A percentile compares a stretch with the other conserved stretches of the same genome.
These are phyloP conservation scores for Fusarium sp. DNA, from an alignment of 2,329 filamentous ascomycete species.

Conservation along the genomic window DNA sequence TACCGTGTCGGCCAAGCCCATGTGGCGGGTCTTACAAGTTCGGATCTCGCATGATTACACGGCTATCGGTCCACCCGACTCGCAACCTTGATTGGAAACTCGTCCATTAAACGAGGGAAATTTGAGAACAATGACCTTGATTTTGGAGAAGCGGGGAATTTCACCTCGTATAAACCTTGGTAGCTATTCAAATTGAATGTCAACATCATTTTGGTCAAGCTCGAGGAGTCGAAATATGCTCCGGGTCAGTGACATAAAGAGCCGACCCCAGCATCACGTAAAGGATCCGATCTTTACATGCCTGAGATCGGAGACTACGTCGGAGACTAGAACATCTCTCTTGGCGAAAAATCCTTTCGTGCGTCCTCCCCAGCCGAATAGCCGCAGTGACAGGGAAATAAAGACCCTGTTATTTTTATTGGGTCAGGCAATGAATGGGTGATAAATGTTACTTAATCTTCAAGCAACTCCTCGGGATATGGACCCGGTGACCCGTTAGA, in stretches of 20 bases:
- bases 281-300: neutral
- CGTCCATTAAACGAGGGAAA: too few relatives aligned
- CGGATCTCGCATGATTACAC: neutral
- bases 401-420: neutral
- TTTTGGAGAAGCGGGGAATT: accelerated
- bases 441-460: neutral
- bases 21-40: neutral
- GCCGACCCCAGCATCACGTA: neutral
- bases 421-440: neutral
- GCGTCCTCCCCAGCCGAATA: neutral
- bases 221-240: neutral
- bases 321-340: neutral
- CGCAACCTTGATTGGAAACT: too few relatives aligned
- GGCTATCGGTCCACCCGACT: neutral
- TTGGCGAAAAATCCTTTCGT: neutral
- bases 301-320: neutral
- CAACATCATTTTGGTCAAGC: neutral
- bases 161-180: neutral
- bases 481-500: neutral
- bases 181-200: neutral
- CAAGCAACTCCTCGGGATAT: neutral
- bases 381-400: neutral
- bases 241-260: neutral
- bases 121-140: neutral
- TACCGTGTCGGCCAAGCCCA: neutral